A percentile compares a stretch with the other conserved stretches of the same genome.
Evolutionary conservation across 2,329 filamentous ascomycete genomes (phyloP).

Genomic region (Phoma sp.): DNA sequence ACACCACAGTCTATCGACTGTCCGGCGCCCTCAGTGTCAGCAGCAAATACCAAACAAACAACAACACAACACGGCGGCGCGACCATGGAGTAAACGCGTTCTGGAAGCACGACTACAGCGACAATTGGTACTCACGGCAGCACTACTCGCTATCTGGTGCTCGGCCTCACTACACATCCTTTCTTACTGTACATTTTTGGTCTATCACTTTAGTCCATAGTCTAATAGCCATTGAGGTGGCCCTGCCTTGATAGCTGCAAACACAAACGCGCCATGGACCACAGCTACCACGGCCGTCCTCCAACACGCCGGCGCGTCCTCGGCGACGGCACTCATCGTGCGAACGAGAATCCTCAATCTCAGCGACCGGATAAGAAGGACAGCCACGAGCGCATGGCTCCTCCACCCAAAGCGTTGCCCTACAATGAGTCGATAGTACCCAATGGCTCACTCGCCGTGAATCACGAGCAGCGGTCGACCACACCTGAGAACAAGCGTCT

Average conservation of each 20-base stretch:
- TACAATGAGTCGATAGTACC: conserved; percentile 55
- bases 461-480: conserved; percentile 37
- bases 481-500: conserved; percentile 59
- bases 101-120: conserved; percentile 17
- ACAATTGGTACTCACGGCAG: conserved; percentile 21
- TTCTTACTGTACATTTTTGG: conserved; percentile 33
- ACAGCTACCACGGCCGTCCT: conserved; percentile 36
- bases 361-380: conserved; percentile 31
- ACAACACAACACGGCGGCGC: conserved; percentile 23
- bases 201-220: conserved; percentile 20
- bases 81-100: conserved; percentile 26
- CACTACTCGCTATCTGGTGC: conserved; percentile 26
- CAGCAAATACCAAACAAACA: conserved; percentile 31
- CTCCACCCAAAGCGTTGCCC: conserved; percentile 38
- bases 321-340: conserved; percentile 42
- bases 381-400: conserved; percentile 20
- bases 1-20: conserved; percentile 25
- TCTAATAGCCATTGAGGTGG: conserved; percentile 15
- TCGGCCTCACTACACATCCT: conserved; percentile 26
- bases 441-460: conserved; percentile 53
- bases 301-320: conserved; percentile 42
- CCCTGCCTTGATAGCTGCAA: conserved; percentile 17
- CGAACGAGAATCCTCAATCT: conserved; percentile 35
- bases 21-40: conserved; percentile 25
- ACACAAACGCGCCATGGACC: conserved; percentile 37